Percentiles rank a stretch among this genome's conserved stretches.
These are phyloP conservation scores for Vachellia collinsii DNA, from an alignment of 306 rosid species.

Conservation along the genomic window DNA sequence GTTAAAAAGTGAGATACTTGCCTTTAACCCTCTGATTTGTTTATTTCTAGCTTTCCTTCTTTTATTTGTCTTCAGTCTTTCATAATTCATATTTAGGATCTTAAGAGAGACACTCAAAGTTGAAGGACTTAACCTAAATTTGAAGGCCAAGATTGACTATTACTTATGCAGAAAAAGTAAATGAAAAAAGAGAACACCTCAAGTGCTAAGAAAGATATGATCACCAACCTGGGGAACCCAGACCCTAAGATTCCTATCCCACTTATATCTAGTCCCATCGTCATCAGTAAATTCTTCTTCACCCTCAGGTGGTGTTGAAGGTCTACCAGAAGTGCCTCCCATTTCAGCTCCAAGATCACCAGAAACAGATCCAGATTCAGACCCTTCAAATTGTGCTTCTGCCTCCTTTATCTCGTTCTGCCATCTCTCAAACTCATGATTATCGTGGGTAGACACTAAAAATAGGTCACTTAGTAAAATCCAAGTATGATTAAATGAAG, in stretches of 20 bases:
- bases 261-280: constrained; percentile 87
- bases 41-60: too few relatives aligned
- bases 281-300: constrained; percentile 96
- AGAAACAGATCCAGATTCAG: constrained; percentile 35
- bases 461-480: constrained; percentile 36
- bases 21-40: too few relatives aligned
- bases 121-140: constrained; percentile 1
- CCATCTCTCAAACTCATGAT: constrained; percentile 78
- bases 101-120: constrained; percentile 1
- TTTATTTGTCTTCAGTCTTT: too few relatives aligned
- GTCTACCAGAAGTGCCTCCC: constrained; percentile 64
- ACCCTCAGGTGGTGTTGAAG: constrained; percentile 90
- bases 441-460: constrained; percentile 54
- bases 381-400: constrained; percentile 52
- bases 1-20: too few relatives aligned
- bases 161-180: neutral
- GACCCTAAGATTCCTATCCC: constrained; percentile 76
- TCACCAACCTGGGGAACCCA: constrained; percentile 93
- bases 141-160: constrained; percentile 16
- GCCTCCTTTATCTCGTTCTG: constrained; percentile 76
- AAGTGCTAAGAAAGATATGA: constrained; percentile 7
- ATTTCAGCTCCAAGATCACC: constrained; percentile 28
- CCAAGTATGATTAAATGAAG: constrained; percentile 13
- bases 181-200: neutral
- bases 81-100: too few relatives aligned